These are phyloP conservation scores for Penicillium macrosclerotiorum DNA, from an alignment of 495 filamentous ascomycete species.

Conservation along the genomic window DNA sequence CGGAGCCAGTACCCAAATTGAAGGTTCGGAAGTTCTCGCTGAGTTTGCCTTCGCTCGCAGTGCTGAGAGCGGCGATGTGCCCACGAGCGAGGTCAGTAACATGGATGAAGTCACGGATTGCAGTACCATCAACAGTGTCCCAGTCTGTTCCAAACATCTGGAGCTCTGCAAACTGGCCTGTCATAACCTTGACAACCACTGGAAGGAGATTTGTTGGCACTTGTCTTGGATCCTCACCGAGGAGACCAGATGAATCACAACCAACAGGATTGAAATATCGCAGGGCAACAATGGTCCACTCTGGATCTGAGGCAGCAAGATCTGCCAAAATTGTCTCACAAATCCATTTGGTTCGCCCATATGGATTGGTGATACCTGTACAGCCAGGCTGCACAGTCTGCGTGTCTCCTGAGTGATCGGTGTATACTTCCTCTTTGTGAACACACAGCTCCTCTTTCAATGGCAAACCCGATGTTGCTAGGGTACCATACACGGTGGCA, in stretches of 20 bases:
- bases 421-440: conserved; percentile 45
- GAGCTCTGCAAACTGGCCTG: conserved; percentile 50
- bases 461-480: conserved; percentile 51
- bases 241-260: conserved; percentile 59
- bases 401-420: conserved; percentile 30
- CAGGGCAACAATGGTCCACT: conserved; percentile 60
- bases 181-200: conserved; percentile 58
- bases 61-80: conserved; percentile 57
- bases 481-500: conserved; percentile 61
- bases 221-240: conserved; percentile 64
- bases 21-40: conserved; percentile 49
- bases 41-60: conserved; percentile 36
- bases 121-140: conserved; percentile 61
- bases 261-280: conserved; percentile 70
- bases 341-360: conserved; percentile 66
- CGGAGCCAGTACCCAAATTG: conserved; percentile 52
- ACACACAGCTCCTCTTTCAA: conserved; percentile 60
- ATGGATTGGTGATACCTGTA: conserved; percentile 60
- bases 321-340: conserved; percentile 65
- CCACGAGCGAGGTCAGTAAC: conserved; percentile 66
- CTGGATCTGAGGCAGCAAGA: conserved; percentile 54
- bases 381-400: conserved; percentile 39
- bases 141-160: conserved; percentile 63
- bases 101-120: conserved; percentile 59
- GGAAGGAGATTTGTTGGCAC: conserved; percentile 63